phyloP scores from a whole-genome alignment of 179 eudicot genomes.

The Drosera spatulata region DNA sequence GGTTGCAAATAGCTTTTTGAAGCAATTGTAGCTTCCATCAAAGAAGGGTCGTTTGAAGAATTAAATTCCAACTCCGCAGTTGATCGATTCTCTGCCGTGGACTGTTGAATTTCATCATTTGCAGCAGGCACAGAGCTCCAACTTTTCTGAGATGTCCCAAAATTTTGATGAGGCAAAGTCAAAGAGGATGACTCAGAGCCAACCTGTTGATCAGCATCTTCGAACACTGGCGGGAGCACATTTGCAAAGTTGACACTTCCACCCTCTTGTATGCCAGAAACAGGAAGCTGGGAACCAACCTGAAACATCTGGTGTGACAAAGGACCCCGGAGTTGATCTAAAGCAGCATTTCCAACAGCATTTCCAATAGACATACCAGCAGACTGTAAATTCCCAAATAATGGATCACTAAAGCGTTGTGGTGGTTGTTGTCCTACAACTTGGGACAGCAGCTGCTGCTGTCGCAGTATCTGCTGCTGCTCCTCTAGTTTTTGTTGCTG shows the following conservation, averaged over 20 bases:
- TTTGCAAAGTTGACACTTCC: conserved; percentile 15
- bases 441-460: conserved; percentile 72
- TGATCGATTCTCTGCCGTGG: conserved; percentile 10
- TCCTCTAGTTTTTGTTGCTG: conserved; percentile 87
- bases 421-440: conserved; percentile 49
- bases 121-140: conserved; percentile 26
- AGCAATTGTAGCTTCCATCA: background rate
- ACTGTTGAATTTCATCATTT: conserved; percentile 21
- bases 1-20: conserved; percentile 5
- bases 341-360: conserved; percentile 15
- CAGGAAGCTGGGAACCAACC: conserved; percentile 34
- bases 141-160: conserved; percentile 26
- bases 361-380: conserved; percentile 10
- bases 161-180: conserved; percentile 61
- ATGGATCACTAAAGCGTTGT: conserved; percentile 42
- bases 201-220: conserved; percentile 18
- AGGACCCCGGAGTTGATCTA: conserved; percentile 28
- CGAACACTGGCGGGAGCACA: conserved; percentile 30
- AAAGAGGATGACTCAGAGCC: conserved; percentile 30
- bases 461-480: conserved; percentile 61
- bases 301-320: conserved; percentile 41
- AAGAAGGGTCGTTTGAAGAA: conserved; percentile 7
- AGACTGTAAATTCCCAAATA: conserved; percentile 41
- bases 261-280: conserved; percentile 29
- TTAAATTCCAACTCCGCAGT: conserved; percentile 18